phyloP scores from a whole-genome alignment of 73 alveolate species.

The Stentor coeruleus region DNA sequence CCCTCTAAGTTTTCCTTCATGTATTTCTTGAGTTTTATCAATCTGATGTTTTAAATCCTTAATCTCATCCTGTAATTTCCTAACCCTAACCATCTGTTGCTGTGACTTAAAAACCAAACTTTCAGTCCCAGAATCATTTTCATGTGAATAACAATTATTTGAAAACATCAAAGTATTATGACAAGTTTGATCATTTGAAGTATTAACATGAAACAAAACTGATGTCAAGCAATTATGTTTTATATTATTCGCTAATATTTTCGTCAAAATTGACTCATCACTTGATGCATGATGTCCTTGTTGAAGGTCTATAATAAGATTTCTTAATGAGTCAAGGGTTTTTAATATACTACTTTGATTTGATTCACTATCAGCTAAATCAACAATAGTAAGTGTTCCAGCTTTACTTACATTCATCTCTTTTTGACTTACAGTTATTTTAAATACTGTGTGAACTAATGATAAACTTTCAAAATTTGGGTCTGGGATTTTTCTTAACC shows the following conservation, averaged over 20 bases:
- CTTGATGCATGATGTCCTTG: slow-evolving; percentile 6
- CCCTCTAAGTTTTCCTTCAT: background rate
- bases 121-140: background rate
- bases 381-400: background rate
- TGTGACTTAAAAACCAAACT: background rate
- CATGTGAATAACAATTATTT: background rate
- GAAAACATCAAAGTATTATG: background rate
- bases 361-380: background rate
- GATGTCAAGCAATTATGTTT: background rate
- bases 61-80: slow-evolving; percentile 2
- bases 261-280: background rate
- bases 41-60: background rate
- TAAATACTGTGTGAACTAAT: background rate
- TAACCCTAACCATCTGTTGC: background rate
- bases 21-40: background rate
- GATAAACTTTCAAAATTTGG: background rate
- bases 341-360: background rate
- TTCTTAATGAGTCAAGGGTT: background rate
- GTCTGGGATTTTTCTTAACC: background rate
- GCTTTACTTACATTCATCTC: background rate
- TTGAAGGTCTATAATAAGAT: background rate
- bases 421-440: background rate
- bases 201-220: background rate
- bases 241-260: background rate
- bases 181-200: too few relatives aligned